Evolutionary conservation across 495 filamentous ascomycete genomes (phyloP), one percentile per base, ranked within the genome.

Genomic region (Penicillium waksmanii): DNA sequence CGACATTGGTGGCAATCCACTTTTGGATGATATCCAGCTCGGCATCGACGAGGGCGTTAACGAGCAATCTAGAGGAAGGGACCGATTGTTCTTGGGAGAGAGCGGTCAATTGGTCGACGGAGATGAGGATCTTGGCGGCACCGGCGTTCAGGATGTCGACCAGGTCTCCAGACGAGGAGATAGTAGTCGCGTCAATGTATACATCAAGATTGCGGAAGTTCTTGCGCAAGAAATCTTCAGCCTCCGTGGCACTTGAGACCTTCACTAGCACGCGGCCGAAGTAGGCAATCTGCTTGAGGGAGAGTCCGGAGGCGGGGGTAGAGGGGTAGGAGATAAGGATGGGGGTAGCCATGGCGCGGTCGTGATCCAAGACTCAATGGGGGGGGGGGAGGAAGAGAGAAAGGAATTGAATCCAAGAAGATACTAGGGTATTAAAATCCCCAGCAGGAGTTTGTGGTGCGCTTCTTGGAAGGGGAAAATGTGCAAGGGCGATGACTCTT

Each of bases 71-170:
- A 44, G 83, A 80, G 12, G 80, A 82, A 55, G 86, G 79, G 50
- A 87, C 72, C 36, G 81, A 79, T 49, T 84, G 77, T 63, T 84
- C 80, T 55, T 77, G 65, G 19, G 77, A 68, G 19, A 89, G 73
- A 3, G 73, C 59, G 46, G 79, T 73, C 62, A 88, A 77, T 75
- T 91, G 87, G 47, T 88, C 81, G 49, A 87, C 80, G 53, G 83
- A 80, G 50, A 96, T 87, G 71, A 98, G 93, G 47, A 96, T 87
- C 73, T 88, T 95, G 42, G 85, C 82, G n/a, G 92, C 92, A 53
- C 96, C 95, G 61, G 87, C 84, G 68, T 98, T 89, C 53, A 98
- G 83, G 31, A 98, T 81, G 53, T 89, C 82, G 51, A 93, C 75
- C 18, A 97, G 76, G 61, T 96, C 90, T 40, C 89, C 85, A 47